These are phyloP conservation scores for Komagataella phaffii DNA, from an alignment of 805 yeast species.

Conservation along the genomic window DNA sequence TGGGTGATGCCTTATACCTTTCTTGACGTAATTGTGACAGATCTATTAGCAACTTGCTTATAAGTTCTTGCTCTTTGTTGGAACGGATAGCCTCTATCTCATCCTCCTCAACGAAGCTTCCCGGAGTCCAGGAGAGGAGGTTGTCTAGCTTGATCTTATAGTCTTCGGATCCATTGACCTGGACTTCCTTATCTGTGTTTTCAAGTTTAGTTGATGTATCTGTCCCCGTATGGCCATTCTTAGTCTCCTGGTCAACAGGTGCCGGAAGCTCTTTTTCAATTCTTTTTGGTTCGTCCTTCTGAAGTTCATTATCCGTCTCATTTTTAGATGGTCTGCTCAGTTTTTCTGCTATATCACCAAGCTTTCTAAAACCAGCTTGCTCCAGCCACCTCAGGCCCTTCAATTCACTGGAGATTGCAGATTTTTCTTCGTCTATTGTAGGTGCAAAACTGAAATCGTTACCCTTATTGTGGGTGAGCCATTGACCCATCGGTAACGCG, in stretches of 20 bases:
- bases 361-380: slow-evolving; percentile 32
- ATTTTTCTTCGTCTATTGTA: slow-evolving; percentile 40
- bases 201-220: slow-evolving; percentile 1
- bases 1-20: slow-evolving; percentile 17
- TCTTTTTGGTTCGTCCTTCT: slow-evolving; percentile 1
- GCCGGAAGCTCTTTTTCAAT: neutral
- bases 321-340: slow-evolving; percentile 6
- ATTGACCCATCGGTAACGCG: slow-evolving; percentile 47
- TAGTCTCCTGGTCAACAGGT: neutral
- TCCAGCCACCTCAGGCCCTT: slow-evolving; percentile 41
- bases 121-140: slow-evolving; percentile 13
- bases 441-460: slow-evolving; percentile 53
- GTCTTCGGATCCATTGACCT: slow-evolving; percentile 2
- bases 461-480: slow-evolving; percentile 38
- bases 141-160: slow-evolving; percentile 13
- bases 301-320: slow-evolving; percentile 5
- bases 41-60: slow-evolving; percentile 31
- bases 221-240: neutral
- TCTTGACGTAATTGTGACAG: slow-evolving; percentile 35
- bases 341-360: slow-evolving; percentile 9
- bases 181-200: slow-evolving; percentile 1
- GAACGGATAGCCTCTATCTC: slow-evolving; percentile 12
- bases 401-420: slow-evolving; percentile 36
- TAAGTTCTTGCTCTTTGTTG: slow-evolving; percentile 18
- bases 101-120: slow-evolving; percentile 10